Evolutionary conservation across 2,329 filamentous ascomycete species (phyloP).

Genomic region (Pseudocercospora pini-densiflorae): DNA sequence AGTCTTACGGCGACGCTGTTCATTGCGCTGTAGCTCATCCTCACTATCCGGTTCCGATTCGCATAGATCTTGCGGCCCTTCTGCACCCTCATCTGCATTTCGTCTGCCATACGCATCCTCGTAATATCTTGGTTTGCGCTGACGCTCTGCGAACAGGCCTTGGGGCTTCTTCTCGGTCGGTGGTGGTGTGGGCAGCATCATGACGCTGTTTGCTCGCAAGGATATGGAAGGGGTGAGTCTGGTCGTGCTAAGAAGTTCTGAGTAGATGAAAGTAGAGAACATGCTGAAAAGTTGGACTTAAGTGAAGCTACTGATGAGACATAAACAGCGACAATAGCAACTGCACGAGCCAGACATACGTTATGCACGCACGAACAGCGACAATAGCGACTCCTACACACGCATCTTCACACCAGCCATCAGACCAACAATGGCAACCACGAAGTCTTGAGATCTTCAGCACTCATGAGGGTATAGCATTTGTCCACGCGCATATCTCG

Average conservation of each 20-base stretch:
- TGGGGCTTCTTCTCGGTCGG: conserved; percentile 3
- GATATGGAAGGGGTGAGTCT: not conserved
- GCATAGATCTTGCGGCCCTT: conserved; percentile 25
- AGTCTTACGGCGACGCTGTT: conserved; percentile 5
- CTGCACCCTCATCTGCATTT: conserved; percentile 27
- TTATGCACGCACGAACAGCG: not conserved
- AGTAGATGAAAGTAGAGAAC: not conserved
- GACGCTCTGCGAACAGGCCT: conserved; percentile 6
- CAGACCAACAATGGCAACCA: not conserved
- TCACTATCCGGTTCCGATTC: conserved; percentile 32
- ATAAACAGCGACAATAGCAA: not conserved
- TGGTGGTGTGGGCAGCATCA: conserved; percentile 8
- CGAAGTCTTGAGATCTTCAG: not conserved
- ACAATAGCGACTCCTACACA: not conserved
- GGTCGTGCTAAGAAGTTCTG: not conserved
- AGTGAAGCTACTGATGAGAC: not conserved
- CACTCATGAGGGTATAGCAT: not conserved
- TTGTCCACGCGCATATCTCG: not conserved
- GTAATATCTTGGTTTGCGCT: conserved; percentile 23
- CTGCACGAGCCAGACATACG: not conserved
- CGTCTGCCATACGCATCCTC: conserved; percentile 30
- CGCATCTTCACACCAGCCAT: not conserved
- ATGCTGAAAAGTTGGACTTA: not conserved
- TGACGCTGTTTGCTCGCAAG: not conserved
- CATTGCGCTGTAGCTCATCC: conserved; percentile 11